phyloP scores from a whole-genome alignment of 805 yeast species.

The Pichia heedii region DNA sequence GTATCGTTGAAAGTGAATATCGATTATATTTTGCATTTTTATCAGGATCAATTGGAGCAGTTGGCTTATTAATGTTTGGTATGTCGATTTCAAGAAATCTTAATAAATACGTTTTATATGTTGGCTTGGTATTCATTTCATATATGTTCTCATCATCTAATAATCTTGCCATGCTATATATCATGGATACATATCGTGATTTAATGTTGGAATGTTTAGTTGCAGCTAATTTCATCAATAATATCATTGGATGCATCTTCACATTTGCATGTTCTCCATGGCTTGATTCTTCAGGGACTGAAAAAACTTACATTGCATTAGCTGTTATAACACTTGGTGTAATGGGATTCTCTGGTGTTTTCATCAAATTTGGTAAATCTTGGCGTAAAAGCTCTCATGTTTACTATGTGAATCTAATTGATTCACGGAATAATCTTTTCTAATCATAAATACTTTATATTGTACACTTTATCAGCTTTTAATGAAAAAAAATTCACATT shows the following conservation, averaged over 20 bases:
- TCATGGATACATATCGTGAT: constrained; percentile 61
- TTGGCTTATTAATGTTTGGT: constrained; percentile 57
- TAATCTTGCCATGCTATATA: constrained; percentile 55
- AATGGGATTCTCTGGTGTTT: constrained; percentile 46
- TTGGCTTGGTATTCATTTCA: constrained; percentile 57
- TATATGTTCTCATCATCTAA: constrained; percentile 63
- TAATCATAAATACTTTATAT: not conserved
- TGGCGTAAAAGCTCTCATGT: constrained; percentile 48
- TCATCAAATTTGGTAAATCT: constrained; percentile 49
- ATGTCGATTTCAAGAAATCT: constrained; percentile 47
- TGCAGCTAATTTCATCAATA: constrained; percentile 55
- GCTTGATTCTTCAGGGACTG: constrained; percentile 47
- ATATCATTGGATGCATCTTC: constrained; percentile 53
- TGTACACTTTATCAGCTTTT: too few species aligned
- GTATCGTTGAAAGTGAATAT: constrained; percentile 56
- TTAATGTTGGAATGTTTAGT: constrained; percentile 60
- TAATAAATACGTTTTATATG: constrained; percentile 45
- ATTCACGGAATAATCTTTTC: constrained; percentile 10
- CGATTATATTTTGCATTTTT: constrained; percentile 48
- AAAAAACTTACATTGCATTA: constrained; percentile 51
- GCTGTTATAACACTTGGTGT: constrained; percentile 49
- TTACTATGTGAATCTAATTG: constrained; percentile 41
- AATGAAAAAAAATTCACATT: too few species aligned
- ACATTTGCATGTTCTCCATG: constrained; percentile 61
- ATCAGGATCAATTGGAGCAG: constrained; percentile 51